A percentile compares a stretch with the other conserved stretches of the same genome.
Conservation (phyloP, 208 protist genomes). For the Trypanosoma avium region DNA sequence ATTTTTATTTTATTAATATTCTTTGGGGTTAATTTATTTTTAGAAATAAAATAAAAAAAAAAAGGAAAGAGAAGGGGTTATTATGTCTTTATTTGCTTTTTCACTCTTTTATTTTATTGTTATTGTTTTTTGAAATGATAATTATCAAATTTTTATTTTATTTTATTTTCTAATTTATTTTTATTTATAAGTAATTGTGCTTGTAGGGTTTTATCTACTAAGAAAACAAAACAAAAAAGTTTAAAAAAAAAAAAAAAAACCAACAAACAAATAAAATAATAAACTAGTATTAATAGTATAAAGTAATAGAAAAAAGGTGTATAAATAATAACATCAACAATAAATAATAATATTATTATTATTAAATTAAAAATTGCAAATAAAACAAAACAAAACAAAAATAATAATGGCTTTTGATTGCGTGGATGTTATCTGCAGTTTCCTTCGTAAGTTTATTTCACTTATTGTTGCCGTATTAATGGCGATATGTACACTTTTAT, state of each 20-base stretch:
- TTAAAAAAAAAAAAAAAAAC: slow-evolving; percentile 27
- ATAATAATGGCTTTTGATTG: slow-evolving; percentile 5
- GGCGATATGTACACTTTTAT: slow-evolving; percentile 59
- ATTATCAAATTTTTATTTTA: no score
- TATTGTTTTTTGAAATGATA: no score
- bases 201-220: no score
- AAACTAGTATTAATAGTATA: not conserved
- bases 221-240: slow-evolving; percentile 1
- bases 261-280: not conserved
- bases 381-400: no score
- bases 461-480: slow-evolving; percentile 70
- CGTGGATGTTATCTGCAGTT: slow-evolving; percentile 22
- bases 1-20: no score
- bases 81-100: no score
- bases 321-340: not conserved
- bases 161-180: no score
- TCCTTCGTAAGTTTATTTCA: slow-evolving; percentile 80
- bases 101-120: no score
- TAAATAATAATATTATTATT: not conserved
- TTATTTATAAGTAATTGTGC: no score
- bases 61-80: no score
- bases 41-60: no score
- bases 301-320: not conserved
- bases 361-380: not conserved
- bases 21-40: no score